Percentiles rank a stretch among this genome's conserved stretches.
Evolutionary conservation across 306 rosid species (phyloP).

Genomic region (Prunus armeniaca): DNA sequence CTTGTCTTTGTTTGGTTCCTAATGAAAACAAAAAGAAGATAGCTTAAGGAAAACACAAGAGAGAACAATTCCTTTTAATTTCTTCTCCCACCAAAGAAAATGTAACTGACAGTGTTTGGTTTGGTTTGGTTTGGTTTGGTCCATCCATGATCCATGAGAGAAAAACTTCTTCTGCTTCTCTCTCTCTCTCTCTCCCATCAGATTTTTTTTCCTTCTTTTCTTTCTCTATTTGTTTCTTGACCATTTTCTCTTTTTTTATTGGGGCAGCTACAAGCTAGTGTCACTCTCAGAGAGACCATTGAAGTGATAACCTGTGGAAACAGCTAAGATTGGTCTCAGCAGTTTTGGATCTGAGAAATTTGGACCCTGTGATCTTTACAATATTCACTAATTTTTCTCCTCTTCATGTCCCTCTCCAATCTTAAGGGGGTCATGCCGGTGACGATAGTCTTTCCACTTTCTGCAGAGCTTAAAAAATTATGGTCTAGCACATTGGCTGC

Average conservation of each 20-base stretch:
- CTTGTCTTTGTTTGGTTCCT: conserved; percentile 70
- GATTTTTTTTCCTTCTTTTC: conserved; percentile 6
- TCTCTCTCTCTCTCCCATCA: not conserved
- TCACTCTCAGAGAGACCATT: conserved; percentile 20
- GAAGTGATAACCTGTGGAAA: not conserved
- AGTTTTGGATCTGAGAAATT: conserved; percentile 38
- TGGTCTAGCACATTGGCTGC: conserved; percentile 79
- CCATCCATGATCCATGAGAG: conserved; percentile 9
- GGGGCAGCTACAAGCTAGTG: not conserved
- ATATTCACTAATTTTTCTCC: conserved; percentile 41
- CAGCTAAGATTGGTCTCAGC: conserved; percentile 17
- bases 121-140: conserved; percentile 26
- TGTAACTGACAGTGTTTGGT: conserved; percentile 20
- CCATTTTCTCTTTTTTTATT: conserved; percentile 4
- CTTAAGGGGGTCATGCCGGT: conserved; percentile 18
- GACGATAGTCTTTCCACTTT: conserved; percentile 50
- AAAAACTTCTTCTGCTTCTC: conserved; percentile 19
- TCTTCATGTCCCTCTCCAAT: conserved; percentile 49
- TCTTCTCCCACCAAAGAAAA: conserved; percentile 23
- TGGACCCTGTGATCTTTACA: conserved; percentile 42
- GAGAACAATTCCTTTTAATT: conserved; percentile 12
- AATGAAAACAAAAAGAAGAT: conserved; percentile 19
- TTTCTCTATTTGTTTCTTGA: not conserved
- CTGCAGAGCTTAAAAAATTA: conserved; percentile 60
- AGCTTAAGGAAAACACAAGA: conserved; percentile 6